Percentiles rank a stretch among this genome's conserved stretches.
phyloP scores from a whole-genome alignment of 225 moss, liverwort and hornwort genomes.

The Pleurozium schreberi region DNA sequence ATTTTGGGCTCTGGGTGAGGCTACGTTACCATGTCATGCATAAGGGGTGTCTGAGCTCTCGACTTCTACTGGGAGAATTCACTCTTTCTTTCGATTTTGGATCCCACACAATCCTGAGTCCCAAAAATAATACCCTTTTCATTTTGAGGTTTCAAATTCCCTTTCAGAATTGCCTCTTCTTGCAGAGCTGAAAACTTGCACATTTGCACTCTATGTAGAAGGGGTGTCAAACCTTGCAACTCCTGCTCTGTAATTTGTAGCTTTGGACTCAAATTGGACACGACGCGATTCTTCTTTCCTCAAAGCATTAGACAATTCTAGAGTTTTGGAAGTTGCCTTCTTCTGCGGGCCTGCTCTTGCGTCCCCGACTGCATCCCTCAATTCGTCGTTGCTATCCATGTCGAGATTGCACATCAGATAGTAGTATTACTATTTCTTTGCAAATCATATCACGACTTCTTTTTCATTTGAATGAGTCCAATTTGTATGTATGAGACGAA shows the following conservation, averaged over 20 bases:
- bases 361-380: neutral
- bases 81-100: neutral
- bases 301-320: neutral
- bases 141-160: neutral
- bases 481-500: neutral
- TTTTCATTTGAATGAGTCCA: neutral
- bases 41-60: neutral
- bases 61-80: neutral
- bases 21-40: neutral
- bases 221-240: neutral
- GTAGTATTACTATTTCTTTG: neutral
- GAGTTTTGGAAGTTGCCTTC: neutral
- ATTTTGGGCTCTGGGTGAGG: constrained; percentile 49
- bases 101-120: neutral
- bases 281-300: neutral
- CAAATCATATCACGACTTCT: neutral
- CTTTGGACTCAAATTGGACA: neutral
- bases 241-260: neutral
- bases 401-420: neutral
- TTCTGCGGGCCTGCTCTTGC: neutral
- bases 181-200: neutral
- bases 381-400: neutral
- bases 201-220: neutral
- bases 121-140: neutral
- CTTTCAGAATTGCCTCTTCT: neutral